A percentile compares a stretch with the other conserved stretches of the same genome.
Conservation (phyloP, 1,284 basidiomycete species). For the Irpex sp. region DNA sequence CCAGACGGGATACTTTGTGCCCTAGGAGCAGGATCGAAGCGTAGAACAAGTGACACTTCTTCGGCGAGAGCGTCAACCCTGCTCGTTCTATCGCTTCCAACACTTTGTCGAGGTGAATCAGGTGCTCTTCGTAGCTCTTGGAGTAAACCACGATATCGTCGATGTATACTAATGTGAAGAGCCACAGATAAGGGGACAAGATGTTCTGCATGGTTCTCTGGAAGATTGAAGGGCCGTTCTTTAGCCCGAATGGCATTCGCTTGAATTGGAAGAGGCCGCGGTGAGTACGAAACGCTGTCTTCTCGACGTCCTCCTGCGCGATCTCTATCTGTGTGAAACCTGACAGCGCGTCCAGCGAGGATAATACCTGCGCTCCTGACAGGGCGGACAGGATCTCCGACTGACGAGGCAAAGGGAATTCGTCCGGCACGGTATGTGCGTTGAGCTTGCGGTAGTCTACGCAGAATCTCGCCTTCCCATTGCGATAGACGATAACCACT, state of each 20-base stretch:
- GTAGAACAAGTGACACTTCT: conserved; percentile 33
- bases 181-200: conserved; percentile 35
- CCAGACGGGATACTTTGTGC: no score
- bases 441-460: conserved; percentile 23
- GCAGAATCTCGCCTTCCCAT: conserved; percentile 29
- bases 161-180: conserved; percentile 36
- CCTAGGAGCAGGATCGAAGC: conserved; percentile 32
- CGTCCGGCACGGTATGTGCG: conserved; percentile 31
- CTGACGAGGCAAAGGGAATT: conserved; percentile 39
- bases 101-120: not conserved
- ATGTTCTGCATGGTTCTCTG: conserved; percentile 38
- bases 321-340: conserved; percentile 40
- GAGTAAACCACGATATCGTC: conserved; percentile 38
- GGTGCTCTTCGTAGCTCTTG: conserved; percentile 18
- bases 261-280: conserved; percentile 16
- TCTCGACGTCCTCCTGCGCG: conserved; percentile 25
- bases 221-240: conserved; percentile 24
- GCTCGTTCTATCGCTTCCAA: no score
- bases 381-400: conserved; percentile 34
- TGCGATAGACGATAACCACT: conserved; percentile 29
- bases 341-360: conserved; percentile 35
- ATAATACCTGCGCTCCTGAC: conserved; percentile 30
- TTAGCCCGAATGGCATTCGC: no score
- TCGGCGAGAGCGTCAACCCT: conserved; percentile 27
- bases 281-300: conserved; percentile 38